Conservation (phyloP, 345 rosid genomes). For the Conringia planisiliqua region DNA sequence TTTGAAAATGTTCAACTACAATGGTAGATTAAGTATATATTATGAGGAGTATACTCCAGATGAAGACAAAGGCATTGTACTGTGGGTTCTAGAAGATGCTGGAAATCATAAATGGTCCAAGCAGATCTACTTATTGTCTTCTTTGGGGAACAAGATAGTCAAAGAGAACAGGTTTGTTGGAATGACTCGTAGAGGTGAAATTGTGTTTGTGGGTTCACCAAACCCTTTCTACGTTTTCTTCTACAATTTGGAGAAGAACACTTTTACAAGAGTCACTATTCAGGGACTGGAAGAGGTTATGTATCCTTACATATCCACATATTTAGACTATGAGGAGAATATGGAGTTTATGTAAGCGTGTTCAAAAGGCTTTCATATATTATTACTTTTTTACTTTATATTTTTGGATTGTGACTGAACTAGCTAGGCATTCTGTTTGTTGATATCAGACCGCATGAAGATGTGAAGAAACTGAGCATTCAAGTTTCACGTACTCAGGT, state of each 20-base stretch:
- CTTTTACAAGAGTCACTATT: background rate
- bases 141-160: background rate
- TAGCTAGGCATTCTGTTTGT: no score
- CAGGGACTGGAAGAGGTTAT: background rate
- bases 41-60: background rate
- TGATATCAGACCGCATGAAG: no score
- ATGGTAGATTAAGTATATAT: slow-evolving; percentile 2
- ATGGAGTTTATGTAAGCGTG: background rate
- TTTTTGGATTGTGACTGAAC: background rate
- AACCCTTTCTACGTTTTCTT: background rate
- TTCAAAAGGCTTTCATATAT: background rate
- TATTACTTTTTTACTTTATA: background rate
- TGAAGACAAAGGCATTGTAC: no score
- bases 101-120: background rate
- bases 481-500: no score
- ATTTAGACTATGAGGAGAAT: background rate
- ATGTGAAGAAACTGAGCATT: no score
- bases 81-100: background rate
- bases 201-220: background rate
- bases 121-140: background rate
- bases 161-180: background rate
- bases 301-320: background rate
- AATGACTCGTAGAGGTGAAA: background rate
- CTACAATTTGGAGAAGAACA: background rate
- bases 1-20: background rate